Evolutionary conservation across 768 basidiomycete species (phyloP).

Genomic region (Leccinum truebloodii): DNA sequence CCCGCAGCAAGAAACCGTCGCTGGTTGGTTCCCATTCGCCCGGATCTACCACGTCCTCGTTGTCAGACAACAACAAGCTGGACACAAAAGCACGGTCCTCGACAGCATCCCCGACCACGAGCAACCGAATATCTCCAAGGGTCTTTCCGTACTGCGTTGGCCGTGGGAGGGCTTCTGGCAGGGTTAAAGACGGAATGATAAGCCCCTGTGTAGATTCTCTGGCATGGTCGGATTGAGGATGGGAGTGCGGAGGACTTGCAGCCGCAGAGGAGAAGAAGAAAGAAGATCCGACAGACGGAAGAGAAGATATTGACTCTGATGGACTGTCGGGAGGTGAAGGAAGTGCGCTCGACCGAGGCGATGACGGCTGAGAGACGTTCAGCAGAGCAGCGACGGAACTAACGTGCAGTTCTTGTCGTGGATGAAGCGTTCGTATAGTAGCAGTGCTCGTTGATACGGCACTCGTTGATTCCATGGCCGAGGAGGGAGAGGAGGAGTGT

Average conservation of each 20-base stretch:
- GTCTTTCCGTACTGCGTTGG: slow-evolving; percentile 73
- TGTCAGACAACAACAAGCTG: slow-evolving; percentile 56
- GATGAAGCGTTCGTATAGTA: slow-evolving; percentile 39
- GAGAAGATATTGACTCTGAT: slow-evolving; percentile 63
- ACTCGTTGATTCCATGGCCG: slow-evolving; percentile 27
- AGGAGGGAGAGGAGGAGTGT: slow-evolving; percentile 2
- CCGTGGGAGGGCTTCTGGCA: slow-evolving; percentile 60
- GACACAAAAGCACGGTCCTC: slow-evolving; percentile 40
- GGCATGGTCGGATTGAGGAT: slow-evolving; percentile 42
- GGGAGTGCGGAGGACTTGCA: slow-evolving; percentile 59
- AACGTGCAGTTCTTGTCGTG: slow-evolving; percentile 22
- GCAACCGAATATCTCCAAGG: slow-evolving; percentile 57
- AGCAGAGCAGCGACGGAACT: slow-evolving; percentile 3
- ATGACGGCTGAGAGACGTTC: slow-evolving; percentile 43
- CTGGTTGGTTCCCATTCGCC: slow-evolving; percentile 56
- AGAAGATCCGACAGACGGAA: slow-evolving; percentile 71
- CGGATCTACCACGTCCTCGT: slow-evolving; percentile 67
- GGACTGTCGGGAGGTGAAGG: slow-evolving; percentile 67
- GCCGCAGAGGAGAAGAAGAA: slow-evolving; percentile 80
- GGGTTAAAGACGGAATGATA: slow-evolving; percentile 67
- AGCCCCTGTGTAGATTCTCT: slow-evolving; percentile 51
- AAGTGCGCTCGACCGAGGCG: slow-evolving; percentile 48
- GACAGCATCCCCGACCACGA: slow-evolving; percentile 51
- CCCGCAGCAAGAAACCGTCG: slow-evolving; percentile 47
- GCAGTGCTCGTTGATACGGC: slow-evolving; percentile 37